Evolutionary conservation across 2,329 filamentous ascomycete species (phyloP).

Genomic region (Neophaeococcomyces mojaviensis): DNA sequence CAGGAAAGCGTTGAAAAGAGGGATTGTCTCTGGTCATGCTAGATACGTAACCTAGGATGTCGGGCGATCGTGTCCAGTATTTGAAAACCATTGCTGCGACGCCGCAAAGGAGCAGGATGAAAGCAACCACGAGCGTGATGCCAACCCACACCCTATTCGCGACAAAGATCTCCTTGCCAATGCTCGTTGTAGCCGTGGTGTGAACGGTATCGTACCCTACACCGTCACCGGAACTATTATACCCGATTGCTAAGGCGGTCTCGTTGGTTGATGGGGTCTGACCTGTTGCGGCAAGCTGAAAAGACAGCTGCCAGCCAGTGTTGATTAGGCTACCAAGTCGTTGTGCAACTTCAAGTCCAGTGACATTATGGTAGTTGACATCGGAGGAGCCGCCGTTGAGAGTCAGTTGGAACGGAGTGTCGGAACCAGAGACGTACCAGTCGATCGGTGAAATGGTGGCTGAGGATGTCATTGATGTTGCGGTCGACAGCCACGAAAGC

Average conservation of each 20-base stretch:
- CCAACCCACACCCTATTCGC: slow-evolving; percentile 10
- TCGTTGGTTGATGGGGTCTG: background rate
- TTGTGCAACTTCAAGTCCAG: slow-evolving; percentile 13
- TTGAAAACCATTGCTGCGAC: slow-evolving; percentile 8
- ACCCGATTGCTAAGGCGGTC: slow-evolving; percentile 3
- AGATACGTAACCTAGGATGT: slow-evolving; percentile 16
- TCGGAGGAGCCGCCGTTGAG: slow-evolving; percentile 6
- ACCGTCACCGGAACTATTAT: background rate
- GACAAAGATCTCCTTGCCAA: slow-evolving; percentile 9
- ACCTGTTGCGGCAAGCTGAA: background rate
- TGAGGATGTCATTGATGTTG: background rate
- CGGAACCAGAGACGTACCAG: slow-evolving; percentile 6
- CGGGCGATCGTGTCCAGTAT: slow-evolving; percentile 13
- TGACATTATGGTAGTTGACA: slow-evolving; percentile 16
- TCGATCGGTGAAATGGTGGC: slow-evolving; percentile 2
- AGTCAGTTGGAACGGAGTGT: slow-evolving; percentile 4
- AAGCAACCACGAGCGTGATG: slow-evolving; percentile 14
- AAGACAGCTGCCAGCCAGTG: slow-evolving; percentile 8
- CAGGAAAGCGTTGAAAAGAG: slow-evolving; percentile 8
- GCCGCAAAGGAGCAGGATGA: slow-evolving; percentile 15
- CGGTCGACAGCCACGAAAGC: slow-evolving; percentile 4
- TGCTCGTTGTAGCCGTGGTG: slow-evolving; percentile 2
- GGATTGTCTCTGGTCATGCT: slow-evolving; percentile 15
- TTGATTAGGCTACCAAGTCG: slow-evolving; percentile 18
- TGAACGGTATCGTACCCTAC: background rate